These are phyloP conservation scores for Macrolepiota fuliginosa DNA, from an alignment of 768 basidiomycete genomes.

Conservation along the genomic window DNA sequence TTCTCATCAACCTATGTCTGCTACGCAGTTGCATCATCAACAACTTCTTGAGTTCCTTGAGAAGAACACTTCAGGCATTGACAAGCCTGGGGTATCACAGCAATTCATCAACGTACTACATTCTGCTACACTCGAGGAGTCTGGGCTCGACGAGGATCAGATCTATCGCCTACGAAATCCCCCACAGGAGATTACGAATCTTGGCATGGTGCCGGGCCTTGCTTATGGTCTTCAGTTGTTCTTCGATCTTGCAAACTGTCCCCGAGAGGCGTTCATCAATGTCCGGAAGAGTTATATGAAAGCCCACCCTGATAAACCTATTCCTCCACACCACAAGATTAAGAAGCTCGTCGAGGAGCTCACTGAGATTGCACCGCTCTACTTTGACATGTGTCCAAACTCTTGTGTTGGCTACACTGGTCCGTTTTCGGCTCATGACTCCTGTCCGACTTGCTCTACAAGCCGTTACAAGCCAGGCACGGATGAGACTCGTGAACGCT, in stretches of 20 bases:
- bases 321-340: not conserved
- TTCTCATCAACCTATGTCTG: too few relatives aligned
- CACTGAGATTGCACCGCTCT: conserved; percentile 16
- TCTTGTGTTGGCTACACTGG: conserved; percentile 20
- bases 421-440: conserved; percentile 15
- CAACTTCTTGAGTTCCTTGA: too few relatives aligned
- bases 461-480: conserved; percentile 21
- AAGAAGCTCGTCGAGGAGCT: conserved; percentile 6
- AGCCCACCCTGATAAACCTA: not conserved
- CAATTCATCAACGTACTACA: not conserved
- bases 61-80: too few relatives aligned
- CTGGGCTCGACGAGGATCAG: not conserved
- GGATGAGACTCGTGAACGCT: conserved; percentile 24
- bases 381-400: conserved; percentile 17
- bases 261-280: not conserved
- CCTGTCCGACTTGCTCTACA: conserved; percentile 24
- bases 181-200: not conserved
- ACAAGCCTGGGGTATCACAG: too few relatives aligned
- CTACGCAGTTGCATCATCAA: too few relatives aligned
- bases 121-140: not conserved
- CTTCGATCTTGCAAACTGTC: not conserved
- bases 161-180: not conserved
- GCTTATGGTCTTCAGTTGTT: not conserved
- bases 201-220: not conserved
- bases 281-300: not conserved